Conservation (phyloP, 208 protist species). For the Tetramitus jugosus region DNA sequence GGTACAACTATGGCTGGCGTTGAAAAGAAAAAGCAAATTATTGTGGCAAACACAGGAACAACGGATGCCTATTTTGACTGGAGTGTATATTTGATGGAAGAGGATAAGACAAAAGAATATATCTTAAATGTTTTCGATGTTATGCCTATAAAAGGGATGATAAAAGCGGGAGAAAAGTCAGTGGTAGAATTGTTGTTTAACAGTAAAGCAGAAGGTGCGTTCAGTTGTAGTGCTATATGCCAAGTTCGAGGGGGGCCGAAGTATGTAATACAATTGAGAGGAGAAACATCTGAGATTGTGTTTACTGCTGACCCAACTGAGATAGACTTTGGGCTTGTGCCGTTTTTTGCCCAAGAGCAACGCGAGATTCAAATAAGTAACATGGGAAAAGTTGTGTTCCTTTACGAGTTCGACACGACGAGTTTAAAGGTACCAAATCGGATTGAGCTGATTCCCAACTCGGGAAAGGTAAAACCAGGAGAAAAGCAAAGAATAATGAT, state of each 20-base stretch:
- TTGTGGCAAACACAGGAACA: slow-evolving; percentile 59
- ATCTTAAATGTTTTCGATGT: slow-evolving; percentile 90
- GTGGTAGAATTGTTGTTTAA: slow-evolving; percentile 77
- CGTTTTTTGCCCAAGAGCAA: slow-evolving; percentile 56
- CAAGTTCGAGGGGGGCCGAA: slow-evolving; percentile 71
- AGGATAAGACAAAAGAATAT: slow-evolving; percentile 24
- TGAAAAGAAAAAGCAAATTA: slow-evolving; percentile 55
- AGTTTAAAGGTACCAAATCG: slow-evolving; percentile 43
- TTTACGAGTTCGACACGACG: slow-evolving; percentile 58
- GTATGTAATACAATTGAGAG: slow-evolving; percentile 68
- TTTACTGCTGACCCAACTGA: slow-evolving; percentile 64
- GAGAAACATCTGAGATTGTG: slow-evolving; percentile 60
- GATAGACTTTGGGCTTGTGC: slow-evolving; percentile 78
- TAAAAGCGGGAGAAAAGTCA: slow-evolving; percentile 63
- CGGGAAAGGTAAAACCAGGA: slow-evolving; percentile 59
- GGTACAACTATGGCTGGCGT: slow-evolving; percentile 80
- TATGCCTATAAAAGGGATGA: slow-evolving; percentile 71
- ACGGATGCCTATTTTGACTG: slow-evolving; percentile 64
- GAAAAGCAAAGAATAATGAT: slow-evolving; percentile 52
- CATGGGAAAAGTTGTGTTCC: slow-evolving; percentile 67
- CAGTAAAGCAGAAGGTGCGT: slow-evolving; percentile 45
- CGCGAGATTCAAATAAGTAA: slow-evolving; percentile 72
- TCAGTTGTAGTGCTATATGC: slow-evolving; percentile 65
- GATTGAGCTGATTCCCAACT: slow-evolving; percentile 62
- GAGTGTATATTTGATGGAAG: slow-evolving; percentile 52